These are phyloP conservation scores for Fusarium sp. DNA, from an alignment of 2,329 filamentous ascomycete species.

Conservation along the genomic window DNA sequence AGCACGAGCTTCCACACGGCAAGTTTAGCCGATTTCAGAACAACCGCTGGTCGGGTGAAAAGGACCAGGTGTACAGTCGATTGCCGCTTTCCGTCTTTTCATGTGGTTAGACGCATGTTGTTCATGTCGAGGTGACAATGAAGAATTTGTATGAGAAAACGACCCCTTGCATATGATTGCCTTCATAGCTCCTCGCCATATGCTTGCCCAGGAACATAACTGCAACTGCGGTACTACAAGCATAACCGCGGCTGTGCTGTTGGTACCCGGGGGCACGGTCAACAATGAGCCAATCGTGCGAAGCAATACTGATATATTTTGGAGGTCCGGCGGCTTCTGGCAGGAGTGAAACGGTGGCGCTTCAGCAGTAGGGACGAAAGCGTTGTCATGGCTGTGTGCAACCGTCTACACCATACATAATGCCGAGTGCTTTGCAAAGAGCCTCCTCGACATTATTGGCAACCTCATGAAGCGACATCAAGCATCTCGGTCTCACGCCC, in stretches of 20 bases:
- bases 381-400: not conserved
- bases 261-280: not conserved
- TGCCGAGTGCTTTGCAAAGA: constrained; percentile 20
- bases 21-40: not conserved
- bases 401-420: constrained; percentile 4
- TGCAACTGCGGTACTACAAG: not conserved
- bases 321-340: not conserved
- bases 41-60: not conserved
- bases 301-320: not conserved
- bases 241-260: not conserved
- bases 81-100: not conserved
- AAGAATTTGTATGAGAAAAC: not conserved
- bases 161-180: not conserved
- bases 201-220: not conserved
- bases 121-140: not conserved
- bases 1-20: not conserved
- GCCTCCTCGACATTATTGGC: not conserved
- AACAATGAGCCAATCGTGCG: not conserved
- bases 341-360: constrained; percentile 7
- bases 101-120: not conserved
- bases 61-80: not conserved
- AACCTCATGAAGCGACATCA: not conserved
- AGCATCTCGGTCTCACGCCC: not conserved
- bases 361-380: not conserved
- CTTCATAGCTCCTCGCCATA: not conserved